Conservation (phyloP, 1,284 basidiomycete genomes). For the Cryptococcus amylolentus region DNA sequence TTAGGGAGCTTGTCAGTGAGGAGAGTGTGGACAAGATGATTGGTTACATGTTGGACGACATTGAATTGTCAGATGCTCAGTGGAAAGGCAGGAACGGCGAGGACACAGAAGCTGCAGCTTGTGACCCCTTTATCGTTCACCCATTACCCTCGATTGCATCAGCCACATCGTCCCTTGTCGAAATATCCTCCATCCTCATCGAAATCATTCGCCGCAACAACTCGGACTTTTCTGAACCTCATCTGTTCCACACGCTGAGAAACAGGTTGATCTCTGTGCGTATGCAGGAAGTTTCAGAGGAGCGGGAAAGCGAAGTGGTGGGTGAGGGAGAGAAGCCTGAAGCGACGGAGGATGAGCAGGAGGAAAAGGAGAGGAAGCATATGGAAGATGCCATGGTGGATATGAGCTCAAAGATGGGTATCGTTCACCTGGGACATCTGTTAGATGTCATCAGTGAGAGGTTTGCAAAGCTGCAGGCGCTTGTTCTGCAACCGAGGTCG, state of each 20-base stretch:
- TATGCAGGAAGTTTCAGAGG: slow-evolving; percentile 17
- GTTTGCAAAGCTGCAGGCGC: slow-evolving; percentile 67
- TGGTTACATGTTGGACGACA: slow-evolving; percentile 74
- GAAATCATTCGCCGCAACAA: slow-evolving; percentile 99
- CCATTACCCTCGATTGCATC: slow-evolving; percentile 66
- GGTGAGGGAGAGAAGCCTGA: slow-evolving; percentile 4
- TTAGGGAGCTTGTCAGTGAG: slow-evolving; percentile 79
- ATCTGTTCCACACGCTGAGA: slow-evolving; percentile 91
- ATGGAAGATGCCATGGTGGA: slow-evolving; percentile 80
- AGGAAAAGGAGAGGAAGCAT: slow-evolving; percentile 63
- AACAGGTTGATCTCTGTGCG: slow-evolving; percentile 78
- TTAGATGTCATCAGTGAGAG: slow-evolving; percentile 72
- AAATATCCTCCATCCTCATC: slow-evolving; percentile 85
- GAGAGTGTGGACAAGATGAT: slow-evolving; percentile 70
- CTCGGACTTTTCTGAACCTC: slow-evolving; percentile 97
- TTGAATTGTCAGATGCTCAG: slow-evolving; percentile 49
- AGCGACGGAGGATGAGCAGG: slow-evolving; percentile 31
- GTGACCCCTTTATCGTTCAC: slow-evolving; percentile 43
- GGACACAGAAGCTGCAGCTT: slow-evolving; percentile 14
- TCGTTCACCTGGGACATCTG: slow-evolving; percentile 86
- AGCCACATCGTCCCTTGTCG: slow-evolving; percentile 80
- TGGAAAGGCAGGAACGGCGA: slow-evolving; percentile 28
- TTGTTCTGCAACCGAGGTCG: slow-evolving; percentile 69
- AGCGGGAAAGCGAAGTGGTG: slow-evolving; percentile 2
- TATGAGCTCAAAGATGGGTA: slow-evolving; percentile 84